Evolutionary conservation across 306 rosid genomes (phyloP).

Genomic region (Cucurbita maxima): DNA sequence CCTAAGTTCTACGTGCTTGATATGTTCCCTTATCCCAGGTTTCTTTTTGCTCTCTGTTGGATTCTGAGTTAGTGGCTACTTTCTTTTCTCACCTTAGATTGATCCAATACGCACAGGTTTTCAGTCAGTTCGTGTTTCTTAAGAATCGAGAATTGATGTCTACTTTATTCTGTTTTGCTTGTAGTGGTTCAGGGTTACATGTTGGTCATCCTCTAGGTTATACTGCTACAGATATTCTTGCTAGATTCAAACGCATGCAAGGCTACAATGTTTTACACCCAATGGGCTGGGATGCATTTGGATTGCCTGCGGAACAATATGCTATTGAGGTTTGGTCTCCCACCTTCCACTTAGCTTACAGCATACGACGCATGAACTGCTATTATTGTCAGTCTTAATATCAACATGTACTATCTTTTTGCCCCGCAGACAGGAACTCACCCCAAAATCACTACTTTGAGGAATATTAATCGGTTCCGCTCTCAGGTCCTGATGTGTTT

Average conservation of each 20-base stretch:
- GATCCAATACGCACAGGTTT: background rate
- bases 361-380: background rate
- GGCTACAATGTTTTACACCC: conserved; percentile 90
- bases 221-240: conserved; percentile 87
- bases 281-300: conserved; percentile 99
- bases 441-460: conserved; percentile 70
- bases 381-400: background rate
- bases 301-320: conserved; percentile 96
- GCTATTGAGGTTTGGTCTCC: conserved; percentile 62
- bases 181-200: conserved; percentile 89
- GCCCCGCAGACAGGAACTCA: conserved; percentile 86
- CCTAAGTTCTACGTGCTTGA: conserved; percentile 92
- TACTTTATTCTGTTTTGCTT: background rate
- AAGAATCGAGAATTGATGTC: background rate
- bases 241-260: conserved; percentile 79
- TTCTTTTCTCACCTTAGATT: background rate
- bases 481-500: conserved; percentile 46
- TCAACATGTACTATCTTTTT: background rate
- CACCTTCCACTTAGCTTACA: conserved; percentile 5
- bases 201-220: conserved; percentile 97
- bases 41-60: background rate
- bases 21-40: conserved; percentile 99
- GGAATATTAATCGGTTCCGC: conserved; percentile 74
- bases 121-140: background rate
- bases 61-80: background rate